These are phyloP conservation scores for Rosa rugosa DNA, from an alignment of 306 rosid genomes.

Conservation along the genomic window DNA sequence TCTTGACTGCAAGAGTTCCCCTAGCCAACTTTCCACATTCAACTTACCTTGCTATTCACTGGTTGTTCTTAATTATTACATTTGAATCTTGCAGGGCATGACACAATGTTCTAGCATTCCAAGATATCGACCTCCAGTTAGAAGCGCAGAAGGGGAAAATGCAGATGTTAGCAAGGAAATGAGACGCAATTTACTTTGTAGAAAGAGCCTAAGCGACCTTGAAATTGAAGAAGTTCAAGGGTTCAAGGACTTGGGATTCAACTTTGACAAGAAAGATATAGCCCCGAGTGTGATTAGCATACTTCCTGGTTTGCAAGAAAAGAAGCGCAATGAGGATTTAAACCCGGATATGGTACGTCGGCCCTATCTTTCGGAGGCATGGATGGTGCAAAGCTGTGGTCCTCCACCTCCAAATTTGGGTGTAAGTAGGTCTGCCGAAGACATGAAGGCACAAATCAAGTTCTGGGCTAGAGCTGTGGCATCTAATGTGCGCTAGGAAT, in stretches of 20 bases:
- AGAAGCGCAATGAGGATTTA: constrained; percentile 37
- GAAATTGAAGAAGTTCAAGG: constrained; percentile 87
- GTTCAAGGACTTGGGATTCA: constrained; percentile 87
- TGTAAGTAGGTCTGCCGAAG: constrained; percentile 43
- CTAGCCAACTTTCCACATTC: too few species aligned
- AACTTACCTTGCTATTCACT: too few species aligned
- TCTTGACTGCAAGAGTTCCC: neutral
- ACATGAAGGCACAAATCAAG: constrained; percentile 77
- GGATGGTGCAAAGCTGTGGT: constrained; percentile 59
- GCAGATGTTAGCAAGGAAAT: constrained; percentile 49
- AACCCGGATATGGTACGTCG: constrained; percentile 49
- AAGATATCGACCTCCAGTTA: constrained; percentile 29
- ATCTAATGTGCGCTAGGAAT: constrained; percentile 59
- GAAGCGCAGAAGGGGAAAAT: constrained; percentile 32
- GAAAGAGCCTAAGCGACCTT: constrained; percentile 75
- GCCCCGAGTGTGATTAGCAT: constrained; percentile 65
- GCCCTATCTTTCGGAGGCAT: constrained; percentile 92
- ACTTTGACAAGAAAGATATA: constrained; percentile 64
- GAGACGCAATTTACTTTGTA: constrained; percentile 29
- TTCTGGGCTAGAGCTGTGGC: constrained; percentile 95
- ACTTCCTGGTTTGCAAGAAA: constrained; percentile 80
- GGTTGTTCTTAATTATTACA: neutral
- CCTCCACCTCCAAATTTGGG: constrained; percentile 68
- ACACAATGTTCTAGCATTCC: constrained; percentile 53
- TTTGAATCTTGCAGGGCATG: constrained; percentile 24